These are phyloP conservation scores for Cercophora sp. DNA, from an alignment of 495 filamentous ascomycete species.

Conservation along the genomic window DNA sequence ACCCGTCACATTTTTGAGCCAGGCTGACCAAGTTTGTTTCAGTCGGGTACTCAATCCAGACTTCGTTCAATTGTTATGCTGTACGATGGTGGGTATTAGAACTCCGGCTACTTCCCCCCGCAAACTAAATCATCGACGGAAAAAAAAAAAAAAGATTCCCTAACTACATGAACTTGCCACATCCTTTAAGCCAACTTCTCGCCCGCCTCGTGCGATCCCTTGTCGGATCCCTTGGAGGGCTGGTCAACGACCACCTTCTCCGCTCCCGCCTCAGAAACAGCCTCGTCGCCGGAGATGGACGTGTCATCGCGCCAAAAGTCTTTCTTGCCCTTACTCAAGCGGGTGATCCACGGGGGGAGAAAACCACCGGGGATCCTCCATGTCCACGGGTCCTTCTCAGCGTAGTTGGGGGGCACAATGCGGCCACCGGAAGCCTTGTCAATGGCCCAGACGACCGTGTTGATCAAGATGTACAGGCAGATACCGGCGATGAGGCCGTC, in stretches of 20 bases:
- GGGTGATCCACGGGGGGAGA: slow-evolving; percentile 64
- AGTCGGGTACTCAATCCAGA: too few species aligned
- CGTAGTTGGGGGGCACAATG: slow-evolving; percentile 66
- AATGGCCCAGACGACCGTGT: slow-evolving; percentile 60
- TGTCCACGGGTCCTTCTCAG: slow-evolving; percentile 70
- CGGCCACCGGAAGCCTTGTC: slow-evolving; percentile 60
- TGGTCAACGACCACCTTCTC: slow-evolving; percentile 11
- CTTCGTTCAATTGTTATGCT: too few species aligned
- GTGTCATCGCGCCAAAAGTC: slow-evolving; percentile 23
- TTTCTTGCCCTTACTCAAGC: slow-evolving; percentile 57
- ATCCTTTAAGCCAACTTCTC: slow-evolving; percentile 5
- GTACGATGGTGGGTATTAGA: too few species aligned
- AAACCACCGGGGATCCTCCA: slow-evolving; percentile 64
- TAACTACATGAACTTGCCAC: too few species aligned
- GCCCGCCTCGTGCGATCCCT: background rate
- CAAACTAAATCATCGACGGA: too few species aligned
- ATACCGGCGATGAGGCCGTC: slow-evolving; percentile 76
- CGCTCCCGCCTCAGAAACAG: background rate
- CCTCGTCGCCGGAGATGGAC: slow-evolving; percentile 8
- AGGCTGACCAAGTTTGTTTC: too few species aligned
- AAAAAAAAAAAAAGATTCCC: too few species aligned
- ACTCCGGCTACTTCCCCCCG: too few species aligned
- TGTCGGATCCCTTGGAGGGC: background rate
- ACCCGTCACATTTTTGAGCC: too few species aligned
- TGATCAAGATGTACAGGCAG: slow-evolving; percentile 66